These are phyloP conservation scores for Coemansia sp. DNA, from an alignment of 192 early-diverging fungal genomes.

Conservation along the genomic window DNA sequence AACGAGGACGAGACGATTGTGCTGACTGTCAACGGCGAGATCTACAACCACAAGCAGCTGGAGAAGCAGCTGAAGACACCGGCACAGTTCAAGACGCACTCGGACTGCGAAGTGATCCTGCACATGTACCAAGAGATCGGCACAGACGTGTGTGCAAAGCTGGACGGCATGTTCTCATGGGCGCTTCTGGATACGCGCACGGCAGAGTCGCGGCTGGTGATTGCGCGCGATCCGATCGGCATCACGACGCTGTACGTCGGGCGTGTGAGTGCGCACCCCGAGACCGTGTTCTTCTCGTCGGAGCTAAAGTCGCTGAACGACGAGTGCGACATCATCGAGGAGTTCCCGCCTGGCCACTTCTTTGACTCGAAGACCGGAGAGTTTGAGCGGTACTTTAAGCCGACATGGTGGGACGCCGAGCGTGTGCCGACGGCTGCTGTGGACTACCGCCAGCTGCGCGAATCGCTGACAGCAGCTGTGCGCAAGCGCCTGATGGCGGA, in stretches of 20 bases:
- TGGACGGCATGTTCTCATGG: constrained; percentile 98
- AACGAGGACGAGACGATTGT: constrained; percentile 86
- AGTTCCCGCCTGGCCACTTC: constrained; percentile 96
- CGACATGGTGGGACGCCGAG: constrained; percentile 77
- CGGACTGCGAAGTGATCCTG: constrained; percentile 97
- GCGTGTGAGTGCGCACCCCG: constrained; percentile 76
- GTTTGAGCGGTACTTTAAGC: constrained; percentile 86
- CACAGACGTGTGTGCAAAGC: constrained; percentile 72
- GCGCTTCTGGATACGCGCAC: constrained; percentile 77
- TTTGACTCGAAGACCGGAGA: constrained; percentile 77
- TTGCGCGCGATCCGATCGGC: constrained; percentile 96
- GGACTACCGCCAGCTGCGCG: constrained; percentile 71
- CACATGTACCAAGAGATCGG: constrained; percentile 88
- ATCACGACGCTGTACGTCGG: constrained; percentile 98
- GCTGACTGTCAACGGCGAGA: constrained; percentile 95
- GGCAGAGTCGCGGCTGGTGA: constrained; percentile 75
- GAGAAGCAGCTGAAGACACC: constrained; percentile 70
- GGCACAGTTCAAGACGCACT: constrained; percentile 88
- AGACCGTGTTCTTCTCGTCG: constrained; percentile 88
- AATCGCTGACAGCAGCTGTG: constrained; percentile 80
- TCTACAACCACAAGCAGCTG: constrained; percentile 95
- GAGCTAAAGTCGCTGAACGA: constrained; percentile 97
- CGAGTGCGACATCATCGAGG: constrained; percentile 94
- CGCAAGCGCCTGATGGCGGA: constrained; percentile 97
- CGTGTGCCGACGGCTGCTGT: constrained; percentile 40